Base-by-base conservation (phyloP, 1,284 basidiomycete species). In the Cronartium quercuum region DNA sequence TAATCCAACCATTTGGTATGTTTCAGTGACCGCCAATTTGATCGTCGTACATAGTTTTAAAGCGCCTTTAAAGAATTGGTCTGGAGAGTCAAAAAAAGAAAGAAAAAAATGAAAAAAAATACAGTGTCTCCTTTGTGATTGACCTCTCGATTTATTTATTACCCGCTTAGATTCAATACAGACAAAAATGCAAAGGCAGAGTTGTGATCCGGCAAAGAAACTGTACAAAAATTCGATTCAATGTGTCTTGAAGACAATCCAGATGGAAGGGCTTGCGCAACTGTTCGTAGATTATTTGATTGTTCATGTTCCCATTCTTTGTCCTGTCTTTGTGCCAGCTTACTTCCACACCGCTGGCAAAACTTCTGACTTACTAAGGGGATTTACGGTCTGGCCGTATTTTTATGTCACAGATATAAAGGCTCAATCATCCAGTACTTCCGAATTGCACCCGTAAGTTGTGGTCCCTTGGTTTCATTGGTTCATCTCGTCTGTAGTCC, bases 321-420 rank as follows among this genome's bases (percentile, higher is more conserved):
- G 79, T 93, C 97, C 80, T 97, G 94, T 82, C 84, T 98, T 66
- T 95, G 91, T 90, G 95, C 96, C 84, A 98, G 94, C 0, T 87
- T 91, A 78, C 90, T 3, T 4, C 3, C 90, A 81, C 85, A n/a
- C n/a, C n/a, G 90, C 0, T 95, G 98, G 83, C 95, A n/a, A 95
- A 55, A 84, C 94, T 9, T 84, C 88, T 51, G 94, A 92, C 9
- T 79, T 79, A 79, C 80, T 60, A 12, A 35, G 21, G 58, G 15
- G 9, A 24, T 4, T 60, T 60, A 13, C n/a, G n/a, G n/a, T n/a
- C n/a, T n/a, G n/a, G n/a, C n/a, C 35, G 6, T 60, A 4, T 60
- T 24, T 60, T 24, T 24, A 24, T 18, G 15, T 24, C 13, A 12
- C 34, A 60, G 58, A 13, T 60, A 80, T 77, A 80, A 80, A 78